Conservation (phyloP, 2,329 filamentous ascomycete genomes). For the Gyromitra esculenta region DNA sequence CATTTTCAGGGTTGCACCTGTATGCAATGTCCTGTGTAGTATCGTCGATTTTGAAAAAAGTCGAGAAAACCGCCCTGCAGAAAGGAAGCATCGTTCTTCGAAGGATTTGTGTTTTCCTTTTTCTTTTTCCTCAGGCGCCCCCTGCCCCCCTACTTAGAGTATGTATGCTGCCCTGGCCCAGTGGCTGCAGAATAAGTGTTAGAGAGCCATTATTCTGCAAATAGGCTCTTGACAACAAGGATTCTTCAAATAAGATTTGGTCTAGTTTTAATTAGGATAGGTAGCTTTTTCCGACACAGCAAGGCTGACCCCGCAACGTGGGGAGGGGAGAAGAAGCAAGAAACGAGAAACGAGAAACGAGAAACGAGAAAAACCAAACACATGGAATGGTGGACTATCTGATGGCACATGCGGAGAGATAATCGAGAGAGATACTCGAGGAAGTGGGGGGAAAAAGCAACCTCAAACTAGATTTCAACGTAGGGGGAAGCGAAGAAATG, state of each 20-base stretch:
- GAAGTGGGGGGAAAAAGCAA: constrained; percentile 38
- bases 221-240: constrained; percentile 42
- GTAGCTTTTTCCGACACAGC: constrained; percentile 44
- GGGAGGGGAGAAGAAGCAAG: constrained; percentile 10
- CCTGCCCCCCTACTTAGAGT: background rate
- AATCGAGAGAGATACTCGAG: constrained; percentile 40
- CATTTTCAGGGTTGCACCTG: constrained; percentile 28
- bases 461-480: constrained; percentile 26
- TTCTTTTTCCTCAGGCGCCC: constrained; percentile 35
- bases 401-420: constrained; percentile 41
- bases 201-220: constrained; percentile 33
- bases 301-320: constrained; percentile 26
- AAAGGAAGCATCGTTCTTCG: constrained; percentile 19
- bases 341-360: constrained; percentile 25
- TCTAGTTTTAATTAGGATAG: constrained; percentile 43
- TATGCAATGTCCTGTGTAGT: constrained; percentile 44
- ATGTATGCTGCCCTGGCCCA: constrained; percentile 23
- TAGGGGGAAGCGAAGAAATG: constrained; percentile 18
- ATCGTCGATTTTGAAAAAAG: constrained; percentile 44
- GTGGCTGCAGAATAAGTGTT: constrained; percentile 34
- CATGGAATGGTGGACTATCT: constrained; percentile 6
- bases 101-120: constrained; percentile 24
- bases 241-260: constrained; percentile 29
- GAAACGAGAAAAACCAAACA: constrained; percentile 15
- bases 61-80: constrained; percentile 39